Percentiles rank a stretch among this genome's conserved stretches.
These are phyloP conservation scores for Xylaria arbuscula DNA, from an alignment of 2,329 filamentous ascomycete species.

Conservation along the genomic window DNA sequence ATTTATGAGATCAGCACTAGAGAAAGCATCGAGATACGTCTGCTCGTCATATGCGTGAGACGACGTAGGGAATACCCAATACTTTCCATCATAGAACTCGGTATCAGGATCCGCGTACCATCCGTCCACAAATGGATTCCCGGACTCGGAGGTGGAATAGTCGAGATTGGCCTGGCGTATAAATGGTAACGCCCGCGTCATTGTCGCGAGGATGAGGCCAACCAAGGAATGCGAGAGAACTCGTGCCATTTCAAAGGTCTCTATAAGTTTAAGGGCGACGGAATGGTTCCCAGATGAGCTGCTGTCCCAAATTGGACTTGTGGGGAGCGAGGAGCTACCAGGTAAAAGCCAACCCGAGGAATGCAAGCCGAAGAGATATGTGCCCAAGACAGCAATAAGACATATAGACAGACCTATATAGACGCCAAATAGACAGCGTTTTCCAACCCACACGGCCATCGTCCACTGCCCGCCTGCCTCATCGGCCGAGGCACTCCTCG, in stretches of 20 bases:
- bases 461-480: neutral
- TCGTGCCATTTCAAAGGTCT: constrained; percentile 15
- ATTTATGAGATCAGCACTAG: constrained; percentile 59
- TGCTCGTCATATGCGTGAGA: constrained; percentile 59
- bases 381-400: constrained; percentile 7
- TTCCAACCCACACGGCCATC: neutral
- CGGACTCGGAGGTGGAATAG: constrained; percentile 55
- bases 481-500: neutral
- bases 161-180: constrained; percentile 41
- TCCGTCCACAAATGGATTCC: constrained; percentile 61
- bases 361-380: constrained; percentile 6
- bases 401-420: constrained; percentile 25
- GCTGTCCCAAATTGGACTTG: neutral
- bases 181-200: constrained; percentile 30
- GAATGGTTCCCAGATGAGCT: constrained; percentile 10
- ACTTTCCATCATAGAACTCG: constrained; percentile 57
- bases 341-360: constrained; percentile 20
- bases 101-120: constrained; percentile 65
- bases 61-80: constrained; percentile 62
- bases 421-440: neutral
- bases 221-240: constrained; percentile 4
- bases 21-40: constrained; percentile 63
- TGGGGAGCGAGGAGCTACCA: neutral
- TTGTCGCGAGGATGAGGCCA: constrained; percentile 20
- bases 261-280: neutral